Base-by-base conservation (phyloP, 1,139 yeast genomes). In the Arxiozyma slooffiae region DNA sequence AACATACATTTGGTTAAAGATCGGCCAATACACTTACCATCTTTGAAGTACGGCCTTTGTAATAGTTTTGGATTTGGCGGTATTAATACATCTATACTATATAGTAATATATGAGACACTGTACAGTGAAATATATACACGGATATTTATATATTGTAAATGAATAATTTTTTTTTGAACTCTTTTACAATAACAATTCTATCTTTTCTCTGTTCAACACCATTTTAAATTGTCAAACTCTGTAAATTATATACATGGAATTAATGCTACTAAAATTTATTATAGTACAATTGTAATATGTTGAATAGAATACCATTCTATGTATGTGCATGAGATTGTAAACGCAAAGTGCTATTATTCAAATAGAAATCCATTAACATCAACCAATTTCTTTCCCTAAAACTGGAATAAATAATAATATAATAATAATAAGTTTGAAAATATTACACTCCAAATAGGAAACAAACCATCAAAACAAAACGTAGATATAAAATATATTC, bases 51-150 rank as follows among this genome's bases (percentile, higher is more conserved):
- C 57, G 97, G 92, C 0, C 57, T 94, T 59, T 80, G 89, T 51
- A 94, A 94, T 64, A 87, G 96, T 57, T 92, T 94, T 71, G 99
- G 98, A 0, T 92, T 94, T 71, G 99, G 99, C 8, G 99, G 99
- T 16, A 89, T 95, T 7, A 94, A 94, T 67, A 84, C 95, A 16
- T 77, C 95, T 1, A 57, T 87, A 16, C 71, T 74, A 53, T 79
- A 79, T 62, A 73, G 70, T 49, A 73, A 67, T 55, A 30, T 30
- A 39, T 40, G 14, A 17, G 20, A 21, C n/a, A 30, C 11, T 30
- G 36, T 16, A 30, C 14, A 20, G 8, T 20, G 34, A 30, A 21
- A 30, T 7, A 30, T 30, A n/a, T 30, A 30, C 16, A 41, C 40
- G n/a, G n/a, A 40, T n/a, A 22, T 9, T 21, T 34, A 22, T 34